Evolutionary conservation across 495 filamentous ascomycete species (phyloP).

Genomic region (Penicillium longicatenatum): DNA sequence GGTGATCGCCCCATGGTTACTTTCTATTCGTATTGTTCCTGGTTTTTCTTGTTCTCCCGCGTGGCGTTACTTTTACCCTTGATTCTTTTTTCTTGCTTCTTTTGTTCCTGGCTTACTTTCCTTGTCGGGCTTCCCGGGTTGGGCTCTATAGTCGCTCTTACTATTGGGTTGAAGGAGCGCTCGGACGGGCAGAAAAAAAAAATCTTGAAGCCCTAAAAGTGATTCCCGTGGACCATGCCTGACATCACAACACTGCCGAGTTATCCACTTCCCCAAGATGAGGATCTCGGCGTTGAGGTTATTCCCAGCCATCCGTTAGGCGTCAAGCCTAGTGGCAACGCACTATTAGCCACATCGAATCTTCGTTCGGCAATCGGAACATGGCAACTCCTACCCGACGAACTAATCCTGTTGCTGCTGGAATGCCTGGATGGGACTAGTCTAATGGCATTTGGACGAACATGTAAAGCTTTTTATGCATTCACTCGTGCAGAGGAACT

Average conservation of each 20-base stretch:
- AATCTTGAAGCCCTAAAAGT: slow-evolving; percentile 33
- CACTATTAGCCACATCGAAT: slow-evolving; percentile 64
- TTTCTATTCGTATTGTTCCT: neutral
- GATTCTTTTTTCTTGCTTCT: neutral
- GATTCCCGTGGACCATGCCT: slow-evolving; percentile 28
- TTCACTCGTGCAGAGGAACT: slow-evolving; percentile 84
- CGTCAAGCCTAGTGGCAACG: slow-evolving; percentile 88
- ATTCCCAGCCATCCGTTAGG: slow-evolving; percentile 82
- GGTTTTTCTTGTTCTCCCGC: slow-evolving; percentile 1
- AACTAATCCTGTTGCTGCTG: slow-evolving; percentile 73
- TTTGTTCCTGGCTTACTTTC: neutral
- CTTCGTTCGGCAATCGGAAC: slow-evolving; percentile 64
- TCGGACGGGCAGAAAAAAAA: slow-evolving; percentile 22
- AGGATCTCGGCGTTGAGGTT: slow-evolving; percentile 28
- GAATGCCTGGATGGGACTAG: slow-evolving; percentile 68
- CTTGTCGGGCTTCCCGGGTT: neutral
- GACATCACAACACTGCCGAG: slow-evolving; percentile 33
- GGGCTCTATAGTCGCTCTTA: neutral
- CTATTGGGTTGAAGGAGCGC: slow-evolving; percentile 7
- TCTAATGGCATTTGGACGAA: slow-evolving; percentile 69
- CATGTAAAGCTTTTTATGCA: slow-evolving; percentile 88
- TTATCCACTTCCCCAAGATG: slow-evolving; percentile 24
- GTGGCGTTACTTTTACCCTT: neutral
- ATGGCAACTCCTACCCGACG: slow-evolving; percentile 73
- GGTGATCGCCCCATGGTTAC: neutral